phyloP scores from a whole-genome alignment of 208 protist genomes.

The Acanthamoeba castellanii region DNA sequence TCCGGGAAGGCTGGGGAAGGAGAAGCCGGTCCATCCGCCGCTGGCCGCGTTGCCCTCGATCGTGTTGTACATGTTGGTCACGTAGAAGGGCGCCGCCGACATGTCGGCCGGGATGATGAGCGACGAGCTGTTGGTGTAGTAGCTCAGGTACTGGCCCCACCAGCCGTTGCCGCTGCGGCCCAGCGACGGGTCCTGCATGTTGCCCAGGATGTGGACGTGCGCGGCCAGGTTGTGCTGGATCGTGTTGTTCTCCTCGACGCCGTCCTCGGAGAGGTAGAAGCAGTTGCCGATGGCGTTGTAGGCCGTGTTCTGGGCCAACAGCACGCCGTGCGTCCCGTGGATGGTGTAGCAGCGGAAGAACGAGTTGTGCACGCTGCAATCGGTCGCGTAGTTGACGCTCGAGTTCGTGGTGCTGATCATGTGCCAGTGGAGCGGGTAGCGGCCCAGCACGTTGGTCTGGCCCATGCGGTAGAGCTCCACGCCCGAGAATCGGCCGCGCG shows the following conservation, averaged over 20 bases:
- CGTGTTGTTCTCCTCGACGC: slow-evolving; percentile 87
- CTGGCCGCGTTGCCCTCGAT: slow-evolving; percentile 85
- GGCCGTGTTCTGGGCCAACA: slow-evolving; percentile 83
- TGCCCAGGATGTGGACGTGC: slow-evolving; percentile 81
- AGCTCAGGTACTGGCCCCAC: background rate
- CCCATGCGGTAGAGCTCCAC: slow-evolving; percentile 82
- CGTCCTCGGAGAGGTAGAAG: slow-evolving; percentile 87
- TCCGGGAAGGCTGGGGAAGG: slow-evolving; percentile 77
- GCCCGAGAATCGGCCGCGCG: slow-evolving; percentile 76
- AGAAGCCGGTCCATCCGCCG: slow-evolving; percentile 86
- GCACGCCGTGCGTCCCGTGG: slow-evolving; percentile 84
- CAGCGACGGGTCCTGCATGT: background rate
- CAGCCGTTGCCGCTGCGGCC: no score
- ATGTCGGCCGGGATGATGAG: slow-evolving; percentile 77
- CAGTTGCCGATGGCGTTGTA: slow-evolving; percentile 87
- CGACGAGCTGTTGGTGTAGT: background rate
- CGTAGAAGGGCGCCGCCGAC: slow-evolving; percentile 83
- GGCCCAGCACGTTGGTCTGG: slow-evolving; percentile 78
- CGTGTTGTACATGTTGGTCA: slow-evolving; percentile 85
- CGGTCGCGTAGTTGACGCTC: slow-evolving; percentile 69
- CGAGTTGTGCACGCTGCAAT: slow-evolving; percentile 78
- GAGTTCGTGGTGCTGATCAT: slow-evolving; percentile 24
- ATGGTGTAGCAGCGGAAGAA: slow-evolving; percentile 85
- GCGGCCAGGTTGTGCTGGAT: slow-evolving; percentile 86
- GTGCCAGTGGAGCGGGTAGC: slow-evolving; percentile 88